phyloP scores from a whole-genome alignment of 345 rosid genomes.

The Eucalyptus cloeziana region DNA sequence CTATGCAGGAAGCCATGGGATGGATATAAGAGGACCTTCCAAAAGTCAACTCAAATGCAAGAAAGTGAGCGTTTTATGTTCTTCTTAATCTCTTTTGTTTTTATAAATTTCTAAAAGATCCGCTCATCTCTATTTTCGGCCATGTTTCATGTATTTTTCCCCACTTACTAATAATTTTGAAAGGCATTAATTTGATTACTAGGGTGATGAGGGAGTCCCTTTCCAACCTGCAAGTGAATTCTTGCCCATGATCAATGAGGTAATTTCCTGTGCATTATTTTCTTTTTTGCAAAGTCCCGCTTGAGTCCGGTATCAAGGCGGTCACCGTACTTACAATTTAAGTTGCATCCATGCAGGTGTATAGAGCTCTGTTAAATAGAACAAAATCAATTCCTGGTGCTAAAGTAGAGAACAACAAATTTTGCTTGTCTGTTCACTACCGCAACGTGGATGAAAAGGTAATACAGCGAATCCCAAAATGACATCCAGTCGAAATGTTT shows the following conservation, averaged over 20 bases:
- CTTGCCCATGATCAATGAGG: slow-evolving; percentile 76
- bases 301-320: neutral
- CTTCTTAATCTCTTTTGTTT: neutral
- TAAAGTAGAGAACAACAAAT: slow-evolving; percentile 87
- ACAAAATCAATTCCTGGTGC: slow-evolving; percentile 69
- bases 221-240: slow-evolving; percentile 85
- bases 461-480: neutral
- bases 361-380: slow-evolving; percentile 37
- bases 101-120: neutral
- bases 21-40: slow-evolving; percentile 92
- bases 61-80: slow-evolving; percentile 16
- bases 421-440: slow-evolving; percentile 88
- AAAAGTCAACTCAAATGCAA: slow-evolving; percentile 20
- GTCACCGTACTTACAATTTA: neutral
- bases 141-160: neutral
- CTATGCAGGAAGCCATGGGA: slow-evolving; percentile 99
- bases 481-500: neutral
- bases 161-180: neutral
- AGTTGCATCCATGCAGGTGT: slow-evolving; percentile 10
- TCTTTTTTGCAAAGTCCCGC: neutral
- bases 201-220: slow-evolving; percentile 36
- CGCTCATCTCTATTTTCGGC: neutral
- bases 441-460: slow-evolving; percentile 91
- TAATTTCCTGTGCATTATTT: neutral
- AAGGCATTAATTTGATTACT: neutral